Conservation (phyloP, 75 land plant genomes). For the Cryptomeria japonica region DNA sequence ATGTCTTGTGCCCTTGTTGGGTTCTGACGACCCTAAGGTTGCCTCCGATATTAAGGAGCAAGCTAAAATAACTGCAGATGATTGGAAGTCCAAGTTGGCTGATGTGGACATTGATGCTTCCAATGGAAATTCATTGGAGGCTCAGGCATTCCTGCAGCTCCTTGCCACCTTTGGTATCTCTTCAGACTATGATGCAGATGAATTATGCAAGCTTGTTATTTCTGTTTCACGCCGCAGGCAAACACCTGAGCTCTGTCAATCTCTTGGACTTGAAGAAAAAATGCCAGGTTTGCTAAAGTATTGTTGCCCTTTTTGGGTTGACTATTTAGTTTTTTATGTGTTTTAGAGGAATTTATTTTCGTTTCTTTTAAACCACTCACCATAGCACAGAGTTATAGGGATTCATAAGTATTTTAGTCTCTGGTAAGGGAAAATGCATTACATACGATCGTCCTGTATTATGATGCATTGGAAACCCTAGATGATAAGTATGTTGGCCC, state of each 20-base stretch:
- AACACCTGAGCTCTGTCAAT: conserved; percentile 61
- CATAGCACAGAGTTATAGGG: background rate
- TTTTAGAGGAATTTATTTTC: background rate
- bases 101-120: conserved; percentile 25
- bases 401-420: background rate
- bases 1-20: conserved; percentile 49
- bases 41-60: conserved; percentile 63
- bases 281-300: conserved; percentile 54
- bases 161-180: conserved; percentile 62
- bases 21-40: conserved; percentile 45
- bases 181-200: conserved; percentile 64
- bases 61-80: conserved; percentile 68
- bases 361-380: background rate
- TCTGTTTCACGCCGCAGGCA: conserved; percentile 52
- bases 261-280: conserved; percentile 56
- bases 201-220: conserved; percentile 61
- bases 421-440: background rate
- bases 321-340: background rate
- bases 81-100: conserved; percentile 71
- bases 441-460: background rate
- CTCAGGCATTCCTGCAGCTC: conserved; percentile 59
- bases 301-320: conserved; percentile 2
- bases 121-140: conserved; percentile 52
- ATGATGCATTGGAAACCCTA: background rate
- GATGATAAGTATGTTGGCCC: background rate